These are phyloP conservation scores for Xylogone sp. DNA, from an alignment of 2,329 filamentous ascomycete species.

Conservation along the genomic window DNA sequence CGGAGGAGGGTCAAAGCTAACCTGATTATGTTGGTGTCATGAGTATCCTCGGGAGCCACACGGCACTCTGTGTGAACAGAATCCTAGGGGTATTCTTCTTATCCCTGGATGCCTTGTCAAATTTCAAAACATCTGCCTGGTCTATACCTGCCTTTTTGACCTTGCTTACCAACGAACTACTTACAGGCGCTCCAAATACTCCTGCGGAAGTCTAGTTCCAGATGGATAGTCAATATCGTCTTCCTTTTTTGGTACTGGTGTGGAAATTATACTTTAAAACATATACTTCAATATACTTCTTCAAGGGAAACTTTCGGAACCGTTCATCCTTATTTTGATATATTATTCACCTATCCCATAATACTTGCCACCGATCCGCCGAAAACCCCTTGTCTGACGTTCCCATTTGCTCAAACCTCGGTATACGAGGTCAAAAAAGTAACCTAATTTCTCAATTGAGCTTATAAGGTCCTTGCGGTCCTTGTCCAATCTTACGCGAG, in stretches of 20 bases:
- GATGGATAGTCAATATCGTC: neutral
- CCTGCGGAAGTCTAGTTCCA: neutral
- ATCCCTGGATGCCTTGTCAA: neutral
- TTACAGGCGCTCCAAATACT: neutral
- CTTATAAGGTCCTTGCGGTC: no score
- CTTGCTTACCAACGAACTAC: neutral
- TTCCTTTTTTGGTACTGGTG: neutral
- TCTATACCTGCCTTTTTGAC: neutral
- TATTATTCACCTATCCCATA: no score
- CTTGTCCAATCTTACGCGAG: no score
- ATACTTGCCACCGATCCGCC: no score
- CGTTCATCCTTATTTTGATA: neutral
- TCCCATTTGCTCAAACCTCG: no score
- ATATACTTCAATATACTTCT: neutral
- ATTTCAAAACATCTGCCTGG: neutral
- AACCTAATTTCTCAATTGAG: no score
- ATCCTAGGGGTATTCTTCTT: neutral
- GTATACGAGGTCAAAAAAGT: no score
- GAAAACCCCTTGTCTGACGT: no score
- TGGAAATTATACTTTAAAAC: neutral
- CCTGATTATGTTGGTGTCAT: neutral
- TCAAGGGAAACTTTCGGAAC: neutral
- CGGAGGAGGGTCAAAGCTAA: neutral
- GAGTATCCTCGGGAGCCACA: neutral
- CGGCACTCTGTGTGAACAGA: neutral